Evolutionary conservation across 306 rosid species (phyloP), one percentile per base, ranked within the genome.

Genomic region (Rubus idaeus): DNA sequence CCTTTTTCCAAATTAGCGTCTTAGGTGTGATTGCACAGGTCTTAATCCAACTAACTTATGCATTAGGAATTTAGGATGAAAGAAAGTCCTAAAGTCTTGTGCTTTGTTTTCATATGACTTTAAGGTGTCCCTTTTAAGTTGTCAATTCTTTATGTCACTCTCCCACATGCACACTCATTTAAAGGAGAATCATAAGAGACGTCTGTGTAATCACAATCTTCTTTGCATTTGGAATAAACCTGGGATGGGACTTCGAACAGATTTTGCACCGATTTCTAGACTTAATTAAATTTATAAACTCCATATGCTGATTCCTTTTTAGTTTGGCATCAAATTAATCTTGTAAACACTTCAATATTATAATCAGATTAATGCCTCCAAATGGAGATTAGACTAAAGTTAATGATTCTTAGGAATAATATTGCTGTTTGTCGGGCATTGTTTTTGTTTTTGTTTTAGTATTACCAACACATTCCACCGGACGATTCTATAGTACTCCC

Each of bases 391-490:
- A 72, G 66, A 58, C 67, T 8, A 72, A 77, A 80, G 74, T 62
- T 17, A 55, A 71, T 47, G 74, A 67, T 79, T 79, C 73, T 76
- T 14, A 55, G 49, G 77, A 20, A 74, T 30, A 60, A 60, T 60
- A 44, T 30, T 45, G 61, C 8, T n/a, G 12, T 64, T 35, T 87
- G 86, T 79, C 71, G 82, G 86, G 86, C 75, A 76, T 79, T 86
- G n/a, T n/a, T n/a, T n/a, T n/a, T n/a, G n/a, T 78, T 64, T 8
- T 44, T 77, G 23, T 46, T 83, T 62, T 82, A 10, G 75, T 79
- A 82, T 53, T 52, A 40, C 58, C 69, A 18, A 39, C 13, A 30
- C 70, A 45, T 76, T 51, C 71, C 75, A 78, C 82, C 81, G n/a
- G n/a, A n/a, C n/a, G n/a, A n/a, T n/a, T n/a, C n/a, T n/a, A n/a